Evolutionary conservation across 2,329 filamentous ascomycete species (phyloP).

Genomic region (Chaetoscypha palmicola): DNA sequence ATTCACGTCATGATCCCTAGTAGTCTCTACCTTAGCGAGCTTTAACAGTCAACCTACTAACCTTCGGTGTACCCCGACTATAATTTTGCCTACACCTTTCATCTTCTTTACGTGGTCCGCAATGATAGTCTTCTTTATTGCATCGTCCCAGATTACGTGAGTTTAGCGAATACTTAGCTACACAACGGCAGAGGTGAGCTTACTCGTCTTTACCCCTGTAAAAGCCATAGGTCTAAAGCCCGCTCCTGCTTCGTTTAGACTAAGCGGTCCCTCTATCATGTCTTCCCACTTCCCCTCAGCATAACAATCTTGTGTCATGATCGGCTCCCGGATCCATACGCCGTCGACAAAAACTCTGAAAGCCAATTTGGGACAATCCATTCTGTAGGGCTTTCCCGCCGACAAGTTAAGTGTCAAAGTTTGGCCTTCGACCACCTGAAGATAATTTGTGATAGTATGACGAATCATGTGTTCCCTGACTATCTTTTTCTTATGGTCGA

Average conservation of each 20-base stretch:
- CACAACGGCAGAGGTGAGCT: no score
- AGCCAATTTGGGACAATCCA: background rate
- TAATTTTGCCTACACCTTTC: background rate
- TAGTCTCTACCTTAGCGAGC: background rate
- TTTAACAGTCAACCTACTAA: background rate
- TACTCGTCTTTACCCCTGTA: background rate
- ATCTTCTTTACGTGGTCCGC: no score
- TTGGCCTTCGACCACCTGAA: background rate
- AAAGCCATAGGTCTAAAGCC: slow-evolving; percentile 14
- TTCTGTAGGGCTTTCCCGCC: background rate
- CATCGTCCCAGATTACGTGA: no score
- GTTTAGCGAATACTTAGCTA: no score
- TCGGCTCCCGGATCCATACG: background rate
- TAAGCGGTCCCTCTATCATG: slow-evolving; percentile 5
- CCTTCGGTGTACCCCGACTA: background rate
- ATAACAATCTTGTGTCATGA: background rate
- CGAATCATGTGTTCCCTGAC: background rate
- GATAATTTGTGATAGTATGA: slow-evolving; percentile 8
- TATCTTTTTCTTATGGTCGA: slow-evolving; percentile 2
- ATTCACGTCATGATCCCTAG: background rate
- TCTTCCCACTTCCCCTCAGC: slow-evolving; percentile 7
- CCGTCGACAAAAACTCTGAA: slow-evolving; percentile 1
- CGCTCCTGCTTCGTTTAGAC: slow-evolving; percentile 4
- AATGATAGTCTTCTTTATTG: no score
- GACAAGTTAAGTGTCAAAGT: background rate